These are phyloP conservation scores for Elongisporangium undulatum DNA, from an alignment of 352 stramenopile genomes.

Conservation along the genomic window DNA sequence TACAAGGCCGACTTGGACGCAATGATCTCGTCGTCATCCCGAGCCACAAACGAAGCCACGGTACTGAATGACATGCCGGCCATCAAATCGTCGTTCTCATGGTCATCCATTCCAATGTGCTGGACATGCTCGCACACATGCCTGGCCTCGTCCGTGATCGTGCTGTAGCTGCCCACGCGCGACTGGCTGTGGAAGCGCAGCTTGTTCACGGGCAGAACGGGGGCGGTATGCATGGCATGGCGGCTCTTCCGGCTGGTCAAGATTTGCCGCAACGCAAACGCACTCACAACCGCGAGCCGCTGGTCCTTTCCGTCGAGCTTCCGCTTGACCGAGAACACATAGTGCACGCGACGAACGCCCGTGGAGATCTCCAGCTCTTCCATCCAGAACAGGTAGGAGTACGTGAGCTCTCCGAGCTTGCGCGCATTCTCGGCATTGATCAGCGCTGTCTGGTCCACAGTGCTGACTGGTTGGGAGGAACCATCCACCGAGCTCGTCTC, in stretches of 20 bases:
- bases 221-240: background rate
- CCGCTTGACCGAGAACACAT: constrained; percentile 43
- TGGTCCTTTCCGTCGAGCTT: background rate
- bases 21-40: constrained; percentile 17
- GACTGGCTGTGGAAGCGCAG: constrained; percentile 69
- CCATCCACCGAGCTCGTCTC: constrained; percentile 46
- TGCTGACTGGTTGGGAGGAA: constrained; percentile 1
- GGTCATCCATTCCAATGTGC: background rate
- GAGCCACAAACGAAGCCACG: background rate
- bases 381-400: constrained; percentile 67
- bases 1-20: constrained; percentile 56
- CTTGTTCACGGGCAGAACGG: constrained; percentile 8
- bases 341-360: constrained; percentile 57
- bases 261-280: constrained; percentile 48
- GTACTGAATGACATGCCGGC: constrained; percentile 1
- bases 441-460: constrained; percentile 28
- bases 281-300: constrained; percentile 57
- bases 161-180: constrained; percentile 70
- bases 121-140: constrained; percentile 12
- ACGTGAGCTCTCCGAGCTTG: constrained; percentile 30
- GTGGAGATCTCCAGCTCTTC: constrained; percentile 66
- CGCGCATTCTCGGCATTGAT: constrained; percentile 39
- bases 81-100: background rate
- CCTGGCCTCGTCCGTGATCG: constrained; percentile 50
- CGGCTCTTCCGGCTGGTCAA: constrained; percentile 21